Percentiles rank a stretch among this genome's conserved stretches.
Conservation (phyloP, 148 eudicot genomes). For the Rhododendron vialii region DNA sequence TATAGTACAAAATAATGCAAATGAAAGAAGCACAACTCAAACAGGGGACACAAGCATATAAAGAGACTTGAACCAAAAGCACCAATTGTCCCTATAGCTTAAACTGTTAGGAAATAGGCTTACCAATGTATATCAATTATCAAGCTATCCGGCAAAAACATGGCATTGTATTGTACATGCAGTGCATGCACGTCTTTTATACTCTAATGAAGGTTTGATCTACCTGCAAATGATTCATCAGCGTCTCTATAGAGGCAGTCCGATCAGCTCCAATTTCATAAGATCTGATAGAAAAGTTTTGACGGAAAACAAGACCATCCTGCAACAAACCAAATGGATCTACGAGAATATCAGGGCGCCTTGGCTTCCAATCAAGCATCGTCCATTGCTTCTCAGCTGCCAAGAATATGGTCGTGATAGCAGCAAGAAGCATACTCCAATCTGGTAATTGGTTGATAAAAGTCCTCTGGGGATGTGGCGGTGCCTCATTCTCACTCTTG, state of each 20-base stretch:
- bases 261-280: slow-evolving; percentile 97
- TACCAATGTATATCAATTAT: background rate
- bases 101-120: background rate
- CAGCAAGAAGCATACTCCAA: slow-evolving; percentile 99
- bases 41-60: background rate
- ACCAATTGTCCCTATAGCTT: background rate
- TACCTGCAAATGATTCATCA: slow-evolving; percentile 99
- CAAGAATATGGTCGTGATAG: slow-evolving; percentile 90
- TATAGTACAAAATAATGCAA: background rate
- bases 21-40: background rate
- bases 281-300: slow-evolving; percentile 86
- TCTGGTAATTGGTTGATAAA: slow-evolving; percentile 92
- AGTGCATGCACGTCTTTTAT: background rate
- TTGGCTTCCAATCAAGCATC: slow-evolving; percentile 97
- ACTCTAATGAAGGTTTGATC: background rate
- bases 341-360: slow-evolving; percentile 64
- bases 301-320: slow-evolving; percentile 81
- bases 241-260: slow-evolving; percentile 90
- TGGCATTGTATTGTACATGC: background rate
- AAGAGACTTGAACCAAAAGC: background rate
- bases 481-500: slow-evolving; percentile 45
- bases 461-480: slow-evolving; percentile 71
- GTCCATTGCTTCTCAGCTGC: slow-evolving; percentile 99
- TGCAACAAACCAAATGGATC: slow-evolving; percentile 87
- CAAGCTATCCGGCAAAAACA: background rate